phyloP scores from a whole-genome alignment of 129 eudicot genomes.

The Cynara cardunculus region DNA sequence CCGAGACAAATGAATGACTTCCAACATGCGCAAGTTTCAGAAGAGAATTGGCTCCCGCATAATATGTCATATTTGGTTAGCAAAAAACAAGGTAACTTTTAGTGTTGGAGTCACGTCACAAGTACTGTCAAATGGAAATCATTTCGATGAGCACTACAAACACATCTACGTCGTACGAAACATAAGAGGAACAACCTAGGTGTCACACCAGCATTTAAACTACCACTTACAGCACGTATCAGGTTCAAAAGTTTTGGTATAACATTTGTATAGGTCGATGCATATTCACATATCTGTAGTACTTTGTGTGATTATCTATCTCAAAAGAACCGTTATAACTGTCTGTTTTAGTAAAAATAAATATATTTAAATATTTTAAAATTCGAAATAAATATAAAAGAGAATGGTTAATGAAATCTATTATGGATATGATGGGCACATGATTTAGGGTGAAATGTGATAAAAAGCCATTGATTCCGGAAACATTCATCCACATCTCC shows the following conservation, averaged over 20 bases:
- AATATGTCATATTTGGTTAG: neutral
- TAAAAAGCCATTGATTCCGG: conserved; percentile 21
- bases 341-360: neutral
- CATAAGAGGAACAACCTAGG: neutral
- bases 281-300: neutral
- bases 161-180: neutral
- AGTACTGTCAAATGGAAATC: neutral
- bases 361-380: too few species aligned
- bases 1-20: neutral
- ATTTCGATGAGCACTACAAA: neutral
- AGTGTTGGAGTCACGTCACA: neutral
- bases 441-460: conserved; percentile 16
- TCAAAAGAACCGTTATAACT: neutral
- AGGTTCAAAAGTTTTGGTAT: neutral
- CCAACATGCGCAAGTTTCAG: neutral
- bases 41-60: neutral
- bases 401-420: neutral
- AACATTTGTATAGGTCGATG: too few species aligned
- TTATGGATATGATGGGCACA: conserved; percentile 6
- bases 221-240: neutral
- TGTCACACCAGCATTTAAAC: neutral
- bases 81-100: neutral
- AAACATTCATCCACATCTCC: conserved; percentile 16
- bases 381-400: too few species aligned
- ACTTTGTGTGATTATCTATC: neutral